These are phyloP conservation scores for Ogataea hybrid DNA, from an alignment of 1,139 yeast genomes.

Conservation along the genomic window DNA sequence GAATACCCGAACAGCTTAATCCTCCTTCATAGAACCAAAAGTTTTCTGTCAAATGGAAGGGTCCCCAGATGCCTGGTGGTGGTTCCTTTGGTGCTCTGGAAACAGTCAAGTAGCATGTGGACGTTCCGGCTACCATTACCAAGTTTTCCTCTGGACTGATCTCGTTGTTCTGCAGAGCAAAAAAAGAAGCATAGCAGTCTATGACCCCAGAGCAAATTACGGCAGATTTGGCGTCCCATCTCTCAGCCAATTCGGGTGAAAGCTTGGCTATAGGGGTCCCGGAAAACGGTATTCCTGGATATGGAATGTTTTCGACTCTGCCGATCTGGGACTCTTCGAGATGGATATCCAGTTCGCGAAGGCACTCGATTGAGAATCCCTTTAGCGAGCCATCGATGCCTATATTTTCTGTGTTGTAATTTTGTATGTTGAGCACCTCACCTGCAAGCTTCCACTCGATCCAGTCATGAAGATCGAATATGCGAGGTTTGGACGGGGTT, in stretches of 20 bases:
- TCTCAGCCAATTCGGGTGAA: not conserved
- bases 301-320: slow-evolving; percentile 12
- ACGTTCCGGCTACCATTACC: slow-evolving; percentile 59
- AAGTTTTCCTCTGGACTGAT: slow-evolving; percentile 29
- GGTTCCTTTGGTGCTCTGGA: slow-evolving; percentile 19
- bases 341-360: slow-evolving; percentile 21
- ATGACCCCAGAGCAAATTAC: slow-evolving; percentile 48
- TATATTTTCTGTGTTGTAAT: slow-evolving; percentile 5
- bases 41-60: slow-evolving; percentile 36
- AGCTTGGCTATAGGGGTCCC: slow-evolving; percentile 25
- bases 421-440: not conserved
- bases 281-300: slow-evolving; percentile 27
- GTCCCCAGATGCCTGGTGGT: slow-evolving; percentile 55
- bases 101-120: slow-evolving; percentile 51
- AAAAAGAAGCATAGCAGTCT: slow-evolving; percentile 59
- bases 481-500: slow-evolving; percentile 32
- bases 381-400: slow-evolving; percentile 53
- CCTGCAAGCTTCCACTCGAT: slow-evolving; percentile 37
- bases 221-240: slow-evolving; percentile 13
- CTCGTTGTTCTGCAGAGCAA: slow-evolving; percentile 30
- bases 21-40: slow-evolving; percentile 49
- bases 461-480: slow-evolving; percentile 55
- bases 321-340: slow-evolving; percentile 23
- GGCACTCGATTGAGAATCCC: slow-evolving; percentile 45
- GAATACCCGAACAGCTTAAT: slow-evolving; percentile 55